phyloP scores from a whole-genome alignment of 805 yeast species.

The Candida oleophila region DNA sequence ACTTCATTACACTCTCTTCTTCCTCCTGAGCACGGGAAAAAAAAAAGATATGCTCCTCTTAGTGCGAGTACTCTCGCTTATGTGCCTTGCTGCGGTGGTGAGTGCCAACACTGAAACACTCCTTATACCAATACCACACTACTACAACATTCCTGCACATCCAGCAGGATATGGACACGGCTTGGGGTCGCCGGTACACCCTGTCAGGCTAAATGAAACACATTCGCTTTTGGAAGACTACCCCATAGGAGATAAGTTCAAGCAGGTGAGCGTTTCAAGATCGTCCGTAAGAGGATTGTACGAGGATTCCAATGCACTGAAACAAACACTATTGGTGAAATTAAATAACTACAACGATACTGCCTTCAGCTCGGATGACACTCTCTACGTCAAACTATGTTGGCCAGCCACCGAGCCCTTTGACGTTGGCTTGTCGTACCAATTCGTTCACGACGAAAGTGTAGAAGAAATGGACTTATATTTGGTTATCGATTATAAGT shows the following conservation, averaged over 20 bases:
- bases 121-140: constrained; percentile 29
- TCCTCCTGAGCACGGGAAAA: background rate
- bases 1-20: background rate
- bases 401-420: constrained; percentile 37
- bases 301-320: background rate
- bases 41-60: background rate
- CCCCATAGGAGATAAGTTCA: constrained; percentile 9
- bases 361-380: constrained; percentile 23
- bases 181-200: background rate
- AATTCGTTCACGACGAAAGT: constrained; percentile 16
- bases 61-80: background rate
- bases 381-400: constrained; percentile 29
- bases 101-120: constrained; percentile 40
- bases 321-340: constrained; percentile 22
- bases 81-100: constrained; percentile 6
- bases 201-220: constrained; percentile 9
- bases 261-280: background rate
- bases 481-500: constrained; percentile 19
- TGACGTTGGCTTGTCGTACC: constrained; percentile 21
- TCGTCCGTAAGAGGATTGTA: background rate
- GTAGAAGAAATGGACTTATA: constrained; percentile 18
- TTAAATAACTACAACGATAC: constrained; percentile 33
- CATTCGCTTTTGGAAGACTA: constrained; percentile 11
- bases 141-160: constrained; percentile 31
- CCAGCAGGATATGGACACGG: background rate